These are phyloP conservation scores for Alternaria atra DNA, from an alignment of 2,329 filamentous ascomycete species.

Conservation along the genomic window DNA sequence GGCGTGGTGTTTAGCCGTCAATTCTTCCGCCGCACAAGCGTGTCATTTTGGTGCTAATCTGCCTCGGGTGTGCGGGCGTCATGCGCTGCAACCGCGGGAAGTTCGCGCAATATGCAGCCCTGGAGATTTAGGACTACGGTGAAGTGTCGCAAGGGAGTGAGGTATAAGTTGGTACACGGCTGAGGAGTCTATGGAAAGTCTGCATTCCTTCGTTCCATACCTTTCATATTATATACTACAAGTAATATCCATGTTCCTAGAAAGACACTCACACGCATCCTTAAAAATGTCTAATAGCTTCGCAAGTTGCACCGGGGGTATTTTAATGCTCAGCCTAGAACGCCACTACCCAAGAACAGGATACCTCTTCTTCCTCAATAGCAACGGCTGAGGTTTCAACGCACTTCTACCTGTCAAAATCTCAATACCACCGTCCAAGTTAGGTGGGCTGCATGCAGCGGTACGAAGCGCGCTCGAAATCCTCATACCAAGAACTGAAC, in stretches of 20 bases:
- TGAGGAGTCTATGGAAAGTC: neutral
- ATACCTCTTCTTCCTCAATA: slow-evolving; percentile 17
- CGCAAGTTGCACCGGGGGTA: slow-evolving; percentile 1
- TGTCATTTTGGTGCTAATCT: slow-evolving; percentile 15
- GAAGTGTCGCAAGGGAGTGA: neutral
- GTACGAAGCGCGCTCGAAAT: slow-evolving; percentile 1
- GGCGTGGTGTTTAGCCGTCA: slow-evolving; percentile 41
- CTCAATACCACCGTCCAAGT: neutral
- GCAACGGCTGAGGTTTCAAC: slow-evolving; percentile 1
- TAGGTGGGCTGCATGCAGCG: neutral
- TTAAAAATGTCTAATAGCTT: neutral
- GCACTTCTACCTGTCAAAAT: neutral
- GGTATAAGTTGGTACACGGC: neutral
- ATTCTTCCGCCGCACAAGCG: slow-evolving; percentile 42
- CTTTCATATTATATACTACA: neutral
- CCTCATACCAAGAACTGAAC: neutral
- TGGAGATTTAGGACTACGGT: neutral
- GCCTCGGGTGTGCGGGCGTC: slow-evolving; percentile 36
- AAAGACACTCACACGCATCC: neutral
- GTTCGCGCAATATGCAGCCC: slow-evolving; percentile 2
- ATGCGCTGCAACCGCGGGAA: slow-evolving; percentile 13
- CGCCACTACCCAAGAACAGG: slow-evolving; percentile 14
- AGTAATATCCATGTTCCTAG: neutral
- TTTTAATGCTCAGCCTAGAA: slow-evolving; percentile 5
- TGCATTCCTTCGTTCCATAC: neutral